phyloP scores from a whole-genome alignment of 1,284 basidiomycete species.

The Schizopora paradoxa region DNA sequence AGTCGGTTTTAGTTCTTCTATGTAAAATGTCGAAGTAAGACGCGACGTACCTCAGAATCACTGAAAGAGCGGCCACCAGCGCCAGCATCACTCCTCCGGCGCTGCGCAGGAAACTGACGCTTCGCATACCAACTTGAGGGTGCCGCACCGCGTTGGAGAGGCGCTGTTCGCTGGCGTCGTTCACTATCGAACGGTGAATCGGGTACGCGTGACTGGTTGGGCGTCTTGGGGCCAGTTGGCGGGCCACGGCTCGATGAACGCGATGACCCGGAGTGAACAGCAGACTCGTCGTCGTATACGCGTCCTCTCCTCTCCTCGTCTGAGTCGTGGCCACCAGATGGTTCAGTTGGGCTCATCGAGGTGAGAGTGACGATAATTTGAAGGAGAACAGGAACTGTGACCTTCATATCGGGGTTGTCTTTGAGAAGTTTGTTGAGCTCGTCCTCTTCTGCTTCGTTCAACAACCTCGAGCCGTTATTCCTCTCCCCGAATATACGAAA shows the following conservation, averaged over 20 bases:
- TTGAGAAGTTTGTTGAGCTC: slow-evolving; percentile 51
- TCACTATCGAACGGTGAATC: slow-evolving; percentile 67
- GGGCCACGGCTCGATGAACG: slow-evolving; percentile 51
- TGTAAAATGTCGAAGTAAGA: neutral
- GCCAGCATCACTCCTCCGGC: slow-evolving; percentile 66
- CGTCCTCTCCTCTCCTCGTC: slow-evolving; percentile 22
- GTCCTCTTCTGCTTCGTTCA: slow-evolving; percentile 51
- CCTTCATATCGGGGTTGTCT: slow-evolving; percentile 56
- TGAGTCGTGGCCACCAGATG: slow-evolving; percentile 29
- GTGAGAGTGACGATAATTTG: slow-evolving; percentile 62
- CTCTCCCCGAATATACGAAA: slow-evolving; percentile 54
- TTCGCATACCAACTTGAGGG: slow-evolving; percentile 67
- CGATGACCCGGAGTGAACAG: slow-evolving; percentile 28
- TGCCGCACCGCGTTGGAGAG: slow-evolving; percentile 31
- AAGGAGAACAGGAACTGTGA: slow-evolving; percentile 61
- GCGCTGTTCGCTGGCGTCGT: slow-evolving; percentile 47
- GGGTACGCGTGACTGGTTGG: slow-evolving; percentile 26
- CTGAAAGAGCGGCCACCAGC: slow-evolving; percentile 42
- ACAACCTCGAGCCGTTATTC: slow-evolving; percentile 52
- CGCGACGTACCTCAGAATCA: slow-evolving; percentile 58
- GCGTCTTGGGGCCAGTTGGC: slow-evolving; percentile 41
- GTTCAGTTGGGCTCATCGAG: slow-evolving; percentile 39
- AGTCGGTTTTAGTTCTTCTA: neutral
- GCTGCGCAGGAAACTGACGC: slow-evolving; percentile 52
- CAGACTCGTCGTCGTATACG: slow-evolving; percentile 24